phyloP scores from a whole-genome alignment of 352 stramenopile species.

The Achlya hypogyna region DNA sequence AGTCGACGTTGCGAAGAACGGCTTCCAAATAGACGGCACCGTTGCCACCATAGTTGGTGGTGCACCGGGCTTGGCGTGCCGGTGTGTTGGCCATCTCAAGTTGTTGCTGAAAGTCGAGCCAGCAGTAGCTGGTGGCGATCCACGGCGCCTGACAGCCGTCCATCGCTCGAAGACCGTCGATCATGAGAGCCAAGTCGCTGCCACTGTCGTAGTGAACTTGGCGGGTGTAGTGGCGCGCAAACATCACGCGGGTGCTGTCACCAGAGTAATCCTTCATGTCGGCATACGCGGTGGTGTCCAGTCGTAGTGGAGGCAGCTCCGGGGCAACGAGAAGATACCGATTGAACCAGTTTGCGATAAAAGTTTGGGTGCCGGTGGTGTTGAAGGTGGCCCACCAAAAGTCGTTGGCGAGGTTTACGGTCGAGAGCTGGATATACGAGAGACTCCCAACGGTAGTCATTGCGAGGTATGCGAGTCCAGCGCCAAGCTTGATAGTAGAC shows the following conservation, averaged over 20 bases:
- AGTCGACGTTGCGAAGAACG: neutral
- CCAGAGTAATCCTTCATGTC: neutral
- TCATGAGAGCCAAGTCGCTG: neutral
- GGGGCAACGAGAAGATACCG: neutral
- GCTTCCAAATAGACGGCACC: neutral
- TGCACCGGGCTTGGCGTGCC: neutral
- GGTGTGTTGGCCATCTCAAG: neutral
- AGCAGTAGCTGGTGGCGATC: conserved; percentile 5
- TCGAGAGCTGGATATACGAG: conserved; percentile 2
- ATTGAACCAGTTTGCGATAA: conserved; percentile 6
- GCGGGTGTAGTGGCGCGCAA: neutral
- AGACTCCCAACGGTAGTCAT: conserved; percentile 6
- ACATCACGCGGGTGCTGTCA: neutral
- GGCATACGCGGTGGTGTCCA: neutral
- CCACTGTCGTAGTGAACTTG: neutral
- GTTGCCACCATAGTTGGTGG: neutral
- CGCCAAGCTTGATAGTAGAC: neutral
- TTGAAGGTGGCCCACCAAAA: conserved; percentile 13
- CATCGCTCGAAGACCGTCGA: neutral
- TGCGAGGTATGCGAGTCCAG: neutral
- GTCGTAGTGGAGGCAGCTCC: neutral
- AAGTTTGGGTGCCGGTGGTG: neutral
- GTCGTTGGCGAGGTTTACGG: conserved; percentile 9
- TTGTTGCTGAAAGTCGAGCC: neutral
- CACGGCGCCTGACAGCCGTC: conserved; percentile 8